These are phyloP conservation scores for Heliocybe sulcata DNA, from an alignment of 1,284 basidiomycete species.

Conservation along the genomic window DNA sequence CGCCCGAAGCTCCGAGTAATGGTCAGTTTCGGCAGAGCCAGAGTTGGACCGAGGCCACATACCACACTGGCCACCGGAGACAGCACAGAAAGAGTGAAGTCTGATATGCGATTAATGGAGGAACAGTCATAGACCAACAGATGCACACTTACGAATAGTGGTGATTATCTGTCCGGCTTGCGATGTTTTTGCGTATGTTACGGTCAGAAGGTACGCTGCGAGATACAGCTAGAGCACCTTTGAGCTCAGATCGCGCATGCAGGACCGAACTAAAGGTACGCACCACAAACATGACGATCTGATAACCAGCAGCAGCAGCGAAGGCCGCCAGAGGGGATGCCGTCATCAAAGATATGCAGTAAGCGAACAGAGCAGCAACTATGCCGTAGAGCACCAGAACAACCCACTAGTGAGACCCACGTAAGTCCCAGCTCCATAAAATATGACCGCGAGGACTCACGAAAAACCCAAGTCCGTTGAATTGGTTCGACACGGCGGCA, in stretches of 20 bases:
- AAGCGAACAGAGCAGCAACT: slow-evolving; percentile 60
- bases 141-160: slow-evolving; percentile 39
- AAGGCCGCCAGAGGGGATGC: slow-evolving; percentile 70
- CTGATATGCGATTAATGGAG: slow-evolving; percentile 15
- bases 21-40: slow-evolving; percentile 6
- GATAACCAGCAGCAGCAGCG: slow-evolving; percentile 67
- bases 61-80: slow-evolving; percentile 69
- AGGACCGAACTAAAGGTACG: slow-evolving; percentile 13
- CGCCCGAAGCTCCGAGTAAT: slow-evolving; percentile 40
- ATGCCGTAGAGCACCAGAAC: slow-evolving; percentile 68
- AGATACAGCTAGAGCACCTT: slow-evolving; percentile 46
- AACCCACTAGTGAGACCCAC: slow-evolving; percentile 47
- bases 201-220: slow-evolving; percentile 56
- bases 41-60: slow-evolving; percentile 19
- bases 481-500: slow-evolving; percentile 49
- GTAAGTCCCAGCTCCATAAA: slow-evolving; percentile 1
- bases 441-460: slow-evolving; percentile 30
- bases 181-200: slow-evolving; percentile 63
- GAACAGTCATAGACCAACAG: background rate
- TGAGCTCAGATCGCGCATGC: background rate
- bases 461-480: slow-evolving; percentile 63
- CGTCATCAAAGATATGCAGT: slow-evolving; percentile 56
- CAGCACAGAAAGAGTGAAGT: slow-evolving; percentile 61
- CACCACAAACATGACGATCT: slow-evolving; percentile 67
- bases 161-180: slow-evolving; percentile 46